Evolutionary conservation across 306 rosid genomes (phyloP).

Genomic region (Prunus fruticosa): DNA sequence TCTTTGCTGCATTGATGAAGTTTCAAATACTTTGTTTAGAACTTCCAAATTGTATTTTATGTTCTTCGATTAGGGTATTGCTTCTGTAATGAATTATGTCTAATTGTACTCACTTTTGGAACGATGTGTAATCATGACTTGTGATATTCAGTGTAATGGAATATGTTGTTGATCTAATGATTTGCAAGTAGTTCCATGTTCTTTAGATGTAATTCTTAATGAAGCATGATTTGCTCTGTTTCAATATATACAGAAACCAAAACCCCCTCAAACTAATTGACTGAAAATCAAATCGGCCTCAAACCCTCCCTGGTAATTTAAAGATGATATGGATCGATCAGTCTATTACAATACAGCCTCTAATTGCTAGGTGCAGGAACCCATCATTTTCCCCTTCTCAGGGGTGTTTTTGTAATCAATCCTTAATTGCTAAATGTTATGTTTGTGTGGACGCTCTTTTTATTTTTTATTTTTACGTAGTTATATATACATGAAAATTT

Average conservation of each 20-base stretch:
- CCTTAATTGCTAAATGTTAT: not conserved
- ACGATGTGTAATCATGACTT: conserved; percentile 14
- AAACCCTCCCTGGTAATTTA: too few species aligned
- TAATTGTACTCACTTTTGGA: conserved; percentile 26
- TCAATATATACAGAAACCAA: too few species aligned
- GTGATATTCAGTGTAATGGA: conserved; percentile 6
- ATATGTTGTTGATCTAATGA: not conserved
- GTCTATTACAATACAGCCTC: not conserved
- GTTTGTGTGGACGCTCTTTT: conserved; percentile 42
- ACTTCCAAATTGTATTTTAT: conserved; percentile 31
- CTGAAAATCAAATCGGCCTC: too few species aligned
- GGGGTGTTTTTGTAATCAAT: not conserved
- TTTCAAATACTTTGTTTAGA: conserved; percentile 28
- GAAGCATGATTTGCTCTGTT: not conserved
- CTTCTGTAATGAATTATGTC: conserved; percentile 20
- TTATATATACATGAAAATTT: conserved; percentile 26
- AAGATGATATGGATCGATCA: too few species aligned
- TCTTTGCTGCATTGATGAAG: conserved; percentile 31
- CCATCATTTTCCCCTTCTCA: not conserved
- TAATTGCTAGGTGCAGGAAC: not conserved
- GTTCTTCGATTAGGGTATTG: conserved; percentile 20
- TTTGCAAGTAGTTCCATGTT: not conserved
- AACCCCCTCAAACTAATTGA: too few species aligned
- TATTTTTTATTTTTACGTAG: conserved; percentile 10
- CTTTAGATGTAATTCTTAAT: conserved; percentile 2